Evolutionary conservation across 108 stramenopile species (phyloP).

Genomic region (Ochromonas danica): DNA sequence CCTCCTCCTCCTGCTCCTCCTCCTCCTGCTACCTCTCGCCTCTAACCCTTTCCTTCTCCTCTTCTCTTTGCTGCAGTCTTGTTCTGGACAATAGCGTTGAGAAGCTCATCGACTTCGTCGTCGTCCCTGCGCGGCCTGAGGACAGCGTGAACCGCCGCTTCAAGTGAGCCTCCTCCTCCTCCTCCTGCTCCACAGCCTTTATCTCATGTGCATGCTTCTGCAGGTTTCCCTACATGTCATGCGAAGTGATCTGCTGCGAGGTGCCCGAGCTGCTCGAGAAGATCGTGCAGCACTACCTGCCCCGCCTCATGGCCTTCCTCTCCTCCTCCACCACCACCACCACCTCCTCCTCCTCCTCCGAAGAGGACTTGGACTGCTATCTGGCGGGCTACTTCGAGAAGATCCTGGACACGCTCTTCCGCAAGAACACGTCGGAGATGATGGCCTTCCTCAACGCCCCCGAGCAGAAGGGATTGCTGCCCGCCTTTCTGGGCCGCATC

Average conservation of each 20-base stretch:
- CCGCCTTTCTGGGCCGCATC: slow-evolving; percentile 73
- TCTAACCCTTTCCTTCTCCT: no score
- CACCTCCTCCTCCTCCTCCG: no score
- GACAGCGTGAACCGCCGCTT: slow-evolving; percentile 22
- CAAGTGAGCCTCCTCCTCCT: slow-evolving; percentile 29
- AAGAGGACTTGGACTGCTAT: slow-evolving; percentile 75
- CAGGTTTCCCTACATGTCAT: slow-evolving; percentile 90
- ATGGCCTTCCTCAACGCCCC: slow-evolving; percentile 42
- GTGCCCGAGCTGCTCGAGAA: slow-evolving; percentile 70
- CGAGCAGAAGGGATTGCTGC: slow-evolving; percentile 65
- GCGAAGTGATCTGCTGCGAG: slow-evolving; percentile 92
- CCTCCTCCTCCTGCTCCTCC: slow-evolving; percentile 22
- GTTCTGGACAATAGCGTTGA: slow-evolving; percentile 66
- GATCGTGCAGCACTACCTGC: slow-evolving; percentile 58
- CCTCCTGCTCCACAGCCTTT: slow-evolving; percentile 26
- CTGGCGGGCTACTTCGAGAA: slow-evolving; percentile 94
- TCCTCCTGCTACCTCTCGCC: no score
- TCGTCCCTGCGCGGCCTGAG: slow-evolving; percentile 32
- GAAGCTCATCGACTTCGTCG: slow-evolving; percentile 66
- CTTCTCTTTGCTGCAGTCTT: slow-evolving; percentile 48
- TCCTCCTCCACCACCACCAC: slow-evolving; percentile 54
- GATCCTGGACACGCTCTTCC: slow-evolving; percentile 69
- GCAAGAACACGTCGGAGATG: slow-evolving; percentile 55
- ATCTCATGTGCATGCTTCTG: no score
- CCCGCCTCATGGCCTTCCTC: slow-evolving; percentile 64